These are phyloP conservation scores for Aspergillus aculeatinus DNA, from an alignment of 2,329 filamentous ascomycete species.

Conservation along the genomic window DNA sequence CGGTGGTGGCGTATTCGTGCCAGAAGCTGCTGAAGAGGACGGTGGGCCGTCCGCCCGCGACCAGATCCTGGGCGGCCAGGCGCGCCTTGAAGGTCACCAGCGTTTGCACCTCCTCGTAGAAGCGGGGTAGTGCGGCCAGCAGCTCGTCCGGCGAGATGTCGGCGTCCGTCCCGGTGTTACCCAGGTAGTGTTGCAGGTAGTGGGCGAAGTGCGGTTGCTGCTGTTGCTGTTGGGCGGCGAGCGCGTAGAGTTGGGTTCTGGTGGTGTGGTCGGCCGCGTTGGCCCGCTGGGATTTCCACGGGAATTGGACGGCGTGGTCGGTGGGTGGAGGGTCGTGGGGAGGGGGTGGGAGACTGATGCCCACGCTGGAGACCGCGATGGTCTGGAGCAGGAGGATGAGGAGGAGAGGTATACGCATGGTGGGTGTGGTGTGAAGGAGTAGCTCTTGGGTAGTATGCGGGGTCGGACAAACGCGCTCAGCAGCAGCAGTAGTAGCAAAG, in stretches of 20 bases:
- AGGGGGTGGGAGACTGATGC: neutral
- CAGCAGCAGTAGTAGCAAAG: neutral
- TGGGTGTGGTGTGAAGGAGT: neutral
- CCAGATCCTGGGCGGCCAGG: neutral
- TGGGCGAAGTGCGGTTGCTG: neutral
- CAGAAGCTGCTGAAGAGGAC: conserved; percentile 6
- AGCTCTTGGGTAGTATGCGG: neutral
- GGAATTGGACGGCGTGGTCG: neutral
- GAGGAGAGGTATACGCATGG: conserved; percentile 1
- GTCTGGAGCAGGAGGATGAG: neutral
- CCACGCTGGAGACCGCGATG: neutral
- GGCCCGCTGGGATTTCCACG: conserved; percentile 1
- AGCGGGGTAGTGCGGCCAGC: neutral
- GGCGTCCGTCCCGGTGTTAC: conserved; percentile 2
- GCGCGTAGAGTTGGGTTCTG: conserved; percentile 1
- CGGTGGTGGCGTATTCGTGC: conserved; percentile 3
- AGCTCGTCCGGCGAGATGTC: conserved; percentile 1
- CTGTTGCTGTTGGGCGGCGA: neutral
- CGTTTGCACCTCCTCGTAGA: neutral
- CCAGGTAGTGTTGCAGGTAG: conserved; percentile 5
- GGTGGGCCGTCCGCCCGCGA: neutral
- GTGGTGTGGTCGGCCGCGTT: neutral
- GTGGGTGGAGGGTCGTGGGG: neutral
- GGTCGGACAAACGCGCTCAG: neutral
- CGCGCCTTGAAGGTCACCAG: neutral